A percentile compares a stretch with the other conserved stretches of the same genome.
Evolutionary conservation across 2,329 filamentous ascomycete species (phyloP).

Genomic region (Exophiala spinifera): DNA sequence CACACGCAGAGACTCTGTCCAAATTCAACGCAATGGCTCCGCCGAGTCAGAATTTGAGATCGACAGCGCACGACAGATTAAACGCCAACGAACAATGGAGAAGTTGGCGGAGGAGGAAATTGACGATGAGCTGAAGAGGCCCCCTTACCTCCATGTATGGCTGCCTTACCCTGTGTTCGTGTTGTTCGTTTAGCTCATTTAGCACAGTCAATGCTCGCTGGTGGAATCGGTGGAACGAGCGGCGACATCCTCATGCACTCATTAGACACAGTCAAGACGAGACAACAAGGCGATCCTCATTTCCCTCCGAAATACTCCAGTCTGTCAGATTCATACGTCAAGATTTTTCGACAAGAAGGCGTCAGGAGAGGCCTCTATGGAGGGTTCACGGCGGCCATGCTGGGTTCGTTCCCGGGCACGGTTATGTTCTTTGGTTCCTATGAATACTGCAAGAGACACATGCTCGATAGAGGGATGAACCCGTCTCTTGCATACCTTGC

Average conservation of each 20-base stretch:
- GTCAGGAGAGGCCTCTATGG: slow-evolving; percentile 82
- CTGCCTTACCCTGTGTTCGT: slow-evolving; percentile 21
- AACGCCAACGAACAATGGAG: slow-evolving; percentile 26
- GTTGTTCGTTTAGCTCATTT: slow-evolving; percentile 11
- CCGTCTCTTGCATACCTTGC: slow-evolving; percentile 81
- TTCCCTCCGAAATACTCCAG: slow-evolving; percentile 90
- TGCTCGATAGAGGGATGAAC: slow-evolving; percentile 81
- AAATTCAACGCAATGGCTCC: slow-evolving; percentile 29
- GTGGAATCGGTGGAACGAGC: slow-evolving; percentile 85
- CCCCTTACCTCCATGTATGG: slow-evolving; percentile 62
- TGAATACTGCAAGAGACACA: slow-evolving; percentile 85
- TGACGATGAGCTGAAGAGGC: slow-evolving; percentile 41
- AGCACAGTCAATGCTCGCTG: slow-evolving; percentile 83
- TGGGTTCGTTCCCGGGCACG: slow-evolving; percentile 90
- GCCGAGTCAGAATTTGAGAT: slow-evolving; percentile 32
- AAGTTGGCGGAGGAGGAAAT: slow-evolving; percentile 26
- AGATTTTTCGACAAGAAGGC: slow-evolving; percentile 89
- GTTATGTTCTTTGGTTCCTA: slow-evolving; percentile 95
- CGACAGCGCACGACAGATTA: slow-evolving; percentile 29
- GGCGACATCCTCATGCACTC: slow-evolving; percentile 99
- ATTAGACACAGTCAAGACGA: slow-evolving; percentile 95
- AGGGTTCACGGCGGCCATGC: slow-evolving; percentile 85
- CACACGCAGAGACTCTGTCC: slow-evolving; percentile 23
- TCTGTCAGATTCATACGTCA: slow-evolving; percentile 85
- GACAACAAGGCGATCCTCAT: slow-evolving; percentile 93